Conservation (phyloP, 2,329 filamentous ascomycete genomes). For the Knufia petricola region DNA sequence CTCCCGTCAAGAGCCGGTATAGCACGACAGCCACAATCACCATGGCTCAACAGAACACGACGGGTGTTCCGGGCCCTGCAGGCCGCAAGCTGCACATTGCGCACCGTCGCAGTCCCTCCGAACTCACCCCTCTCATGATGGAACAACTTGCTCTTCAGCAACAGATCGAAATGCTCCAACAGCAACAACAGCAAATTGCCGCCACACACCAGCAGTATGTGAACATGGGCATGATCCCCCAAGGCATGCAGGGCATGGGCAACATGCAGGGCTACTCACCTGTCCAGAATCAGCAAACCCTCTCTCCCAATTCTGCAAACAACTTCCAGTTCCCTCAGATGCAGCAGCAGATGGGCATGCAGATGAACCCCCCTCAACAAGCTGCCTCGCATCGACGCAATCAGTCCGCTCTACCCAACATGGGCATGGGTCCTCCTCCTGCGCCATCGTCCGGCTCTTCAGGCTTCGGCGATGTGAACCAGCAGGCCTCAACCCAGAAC, state of each 20-base stretch:
- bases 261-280: slow-evolving; percentile 64
- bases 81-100: slow-evolving; percentile 93
- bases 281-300: slow-evolving; percentile 62
- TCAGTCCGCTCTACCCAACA: slow-evolving; percentile 89
- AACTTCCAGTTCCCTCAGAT: slow-evolving; percentile 85
- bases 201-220: slow-evolving; percentile 95
- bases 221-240: slow-evolving; percentile 91
- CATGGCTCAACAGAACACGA: slow-evolving; percentile 59
- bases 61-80: slow-evolving; percentile 55
- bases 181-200: slow-evolving; percentile 96
- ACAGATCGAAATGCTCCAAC: slow-evolving; percentile 93
- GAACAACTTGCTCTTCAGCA: slow-evolving; percentile 96
- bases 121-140: slow-evolving; percentile 97
- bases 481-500: slow-evolving; percentile 56
- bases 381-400: slow-evolving; percentile 88
- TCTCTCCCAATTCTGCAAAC: slow-evolving; percentile 58
- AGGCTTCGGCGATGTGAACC: slow-evolving; percentile 74
- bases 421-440: slow-evolving; percentile 82
- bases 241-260: slow-evolving; percentile 70
- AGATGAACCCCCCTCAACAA: slow-evolving; percentile 67
- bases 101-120: slow-evolving; percentile 91
- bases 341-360: slow-evolving; percentile 51
- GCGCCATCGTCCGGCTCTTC: slow-evolving; percentile 83
- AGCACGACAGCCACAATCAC: background rate
- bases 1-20: slow-evolving; percentile 4